Percentiles rank a stretch among this genome's conserved stretches.
Conservation (phyloP, 2,329 filamentous ascomycete genomes). For the Ophiostoma fasciatum region DNA sequence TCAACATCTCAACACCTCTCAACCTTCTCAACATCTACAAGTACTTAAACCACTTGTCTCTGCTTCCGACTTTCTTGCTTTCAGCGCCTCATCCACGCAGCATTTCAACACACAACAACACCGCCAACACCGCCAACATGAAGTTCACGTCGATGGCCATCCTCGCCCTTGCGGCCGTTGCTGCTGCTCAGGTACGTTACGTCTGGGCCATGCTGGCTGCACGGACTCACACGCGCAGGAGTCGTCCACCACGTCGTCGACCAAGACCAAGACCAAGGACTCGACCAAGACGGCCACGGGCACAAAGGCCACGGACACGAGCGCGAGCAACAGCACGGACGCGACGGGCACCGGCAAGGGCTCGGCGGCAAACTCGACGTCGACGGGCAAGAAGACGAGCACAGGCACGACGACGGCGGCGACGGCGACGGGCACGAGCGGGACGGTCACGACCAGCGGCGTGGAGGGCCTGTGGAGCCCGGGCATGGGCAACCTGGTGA, state of each 20-base stretch:
- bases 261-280: conserved; percentile 2
- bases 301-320: not conserved
- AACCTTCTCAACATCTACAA: too few relatives aligned
- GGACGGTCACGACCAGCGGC: conserved; percentile 3
- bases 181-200: conserved; percentile 7
- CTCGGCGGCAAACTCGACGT: conserved; percentile 5
- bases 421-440: not conserved
- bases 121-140: too few relatives aligned
- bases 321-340: not conserved
- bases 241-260: not conserved
- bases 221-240: not conserved
- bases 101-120: too few relatives aligned
- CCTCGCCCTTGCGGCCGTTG: conserved; percentile 9
- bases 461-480: conserved; percentile 2
- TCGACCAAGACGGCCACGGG: conserved; percentile 2
- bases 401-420: conserved; percentile 1
- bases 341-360: not conserved
- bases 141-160: conserved; percentile 6
- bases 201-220: not conserved
- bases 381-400: conserved; percentile 2
- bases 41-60: not conserved
- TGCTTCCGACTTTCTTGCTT: not conserved
- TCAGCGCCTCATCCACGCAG: too few relatives aligned
- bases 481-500: conserved; percentile 4
- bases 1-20: too few relatives aligned